phyloP scores from a whole-genome alignment of 176 grass and related monocot genomes.

The Hsuehochloa calcarea region DNA sequence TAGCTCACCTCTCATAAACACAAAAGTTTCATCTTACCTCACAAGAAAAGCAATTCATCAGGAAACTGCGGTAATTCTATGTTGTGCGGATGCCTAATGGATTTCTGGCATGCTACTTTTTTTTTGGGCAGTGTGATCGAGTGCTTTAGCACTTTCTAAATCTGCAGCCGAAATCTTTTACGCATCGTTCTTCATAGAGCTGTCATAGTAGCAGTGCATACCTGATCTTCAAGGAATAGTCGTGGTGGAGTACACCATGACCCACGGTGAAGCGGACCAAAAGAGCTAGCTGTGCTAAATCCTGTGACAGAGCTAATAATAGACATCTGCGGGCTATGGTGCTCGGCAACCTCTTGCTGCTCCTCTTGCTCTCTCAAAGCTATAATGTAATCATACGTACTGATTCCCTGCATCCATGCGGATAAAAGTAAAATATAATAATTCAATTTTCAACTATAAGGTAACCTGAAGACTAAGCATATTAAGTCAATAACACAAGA shows the following conservation, averaged over 20 bases:
- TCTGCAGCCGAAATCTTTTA: background rate
- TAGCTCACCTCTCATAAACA: background rate
- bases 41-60: background rate
- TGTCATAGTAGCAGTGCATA: constrained; percentile 30
- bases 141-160: background rate
- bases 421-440: background rate
- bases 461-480: background rate
- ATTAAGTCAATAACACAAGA: background rate
- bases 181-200: background rate
- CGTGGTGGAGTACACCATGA: constrained; percentile 97
- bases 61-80: background rate
- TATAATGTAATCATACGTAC: constrained; percentile 97
- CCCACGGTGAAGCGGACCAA: constrained; percentile 76
- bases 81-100: background rate
- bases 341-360: constrained; percentile 66
- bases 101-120: background rate
- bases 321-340: constrained; percentile 97
- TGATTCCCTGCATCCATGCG: constrained; percentile 62
- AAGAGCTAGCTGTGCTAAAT: constrained; percentile 94
- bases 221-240: constrained; percentile 97
- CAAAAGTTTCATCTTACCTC: background rate
- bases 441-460: background rate
- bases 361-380: constrained; percentile 96
- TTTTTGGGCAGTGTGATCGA: background rate
- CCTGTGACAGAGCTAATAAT: constrained; percentile 93